These are phyloP conservation scores for Raffaelea albimanens DNA, from an alignment of 2,329 filamentous ascomycete species.

Conservation along the genomic window DNA sequence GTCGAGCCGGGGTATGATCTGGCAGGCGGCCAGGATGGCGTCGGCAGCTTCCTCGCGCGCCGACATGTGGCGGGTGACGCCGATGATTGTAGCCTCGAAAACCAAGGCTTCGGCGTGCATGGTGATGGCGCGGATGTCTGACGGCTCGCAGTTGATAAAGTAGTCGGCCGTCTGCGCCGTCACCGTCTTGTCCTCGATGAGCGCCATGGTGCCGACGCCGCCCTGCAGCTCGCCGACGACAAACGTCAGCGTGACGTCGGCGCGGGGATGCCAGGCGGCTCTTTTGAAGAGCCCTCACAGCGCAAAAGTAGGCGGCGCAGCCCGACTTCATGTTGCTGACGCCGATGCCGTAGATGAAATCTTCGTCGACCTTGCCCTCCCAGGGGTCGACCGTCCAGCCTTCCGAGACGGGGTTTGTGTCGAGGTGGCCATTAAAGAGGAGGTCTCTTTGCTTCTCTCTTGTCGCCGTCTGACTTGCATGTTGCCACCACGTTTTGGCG, in stretches of 20 bases:
- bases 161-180: slow-evolving; percentile 11
- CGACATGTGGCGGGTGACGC: slow-evolving; percentile 18
- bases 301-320: slow-evolving; percentile 19
- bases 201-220: slow-evolving; percentile 17
- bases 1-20: slow-evolving; percentile 15
- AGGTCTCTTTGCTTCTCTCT: no score
- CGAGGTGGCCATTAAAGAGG: slow-evolving; percentile 20
- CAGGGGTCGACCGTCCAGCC: slow-evolving; percentile 21
- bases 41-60: slow-evolving; percentile 18
- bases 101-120: slow-evolving; percentile 18
- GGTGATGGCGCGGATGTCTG: slow-evolving; percentile 17
- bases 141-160: slow-evolving; percentile 20
- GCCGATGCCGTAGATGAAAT: slow-evolving; percentile 20
- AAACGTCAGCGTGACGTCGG: slow-evolving; percentile 16
- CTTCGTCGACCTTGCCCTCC: slow-evolving; percentile 19
- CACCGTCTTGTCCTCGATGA: slow-evolving; percentile 15
- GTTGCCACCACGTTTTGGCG: slow-evolving; percentile 17
- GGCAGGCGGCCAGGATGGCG: slow-evolving; percentile 17
- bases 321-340: slow-evolving; percentile 22
- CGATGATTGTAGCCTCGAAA: slow-evolving; percentile 15
- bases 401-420: slow-evolving; percentile 20
- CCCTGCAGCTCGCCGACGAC: slow-evolving; percentile 20
- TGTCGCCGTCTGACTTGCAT: no score
- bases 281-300: slow-evolving; percentile 15
- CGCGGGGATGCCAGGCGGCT: slow-evolving; percentile 14